Conservation (phyloP, 169 alveolate species). For the Miamiensis avidus region DNA sequence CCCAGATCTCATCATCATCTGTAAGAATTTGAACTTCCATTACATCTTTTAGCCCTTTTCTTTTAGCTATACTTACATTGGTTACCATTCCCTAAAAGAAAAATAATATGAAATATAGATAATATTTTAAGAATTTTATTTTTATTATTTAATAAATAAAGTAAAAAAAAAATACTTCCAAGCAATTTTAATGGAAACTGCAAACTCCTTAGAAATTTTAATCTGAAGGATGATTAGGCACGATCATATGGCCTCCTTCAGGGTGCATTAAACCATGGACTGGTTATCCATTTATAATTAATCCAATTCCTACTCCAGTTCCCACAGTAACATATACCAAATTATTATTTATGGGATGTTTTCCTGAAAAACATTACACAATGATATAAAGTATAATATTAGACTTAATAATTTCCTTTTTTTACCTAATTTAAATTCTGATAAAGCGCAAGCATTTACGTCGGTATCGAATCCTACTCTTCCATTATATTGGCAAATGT, state of each 20-base stretch:
- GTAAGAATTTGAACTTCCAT: slow-evolving; percentile 34
- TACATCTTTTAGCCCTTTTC: slow-evolving; percentile 40
- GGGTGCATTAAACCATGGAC: slow-evolving; percentile 85
- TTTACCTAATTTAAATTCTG: slow-evolving; percentile 58
- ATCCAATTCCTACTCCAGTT: slow-evolving; percentile 82
- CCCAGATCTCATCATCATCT: slow-evolving; percentile 75
- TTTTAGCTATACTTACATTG: slow-evolving; percentile 58
- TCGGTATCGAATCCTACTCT: slow-evolving; percentile 73
- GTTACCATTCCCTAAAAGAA: slow-evolving; percentile 48
- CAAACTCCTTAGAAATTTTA: slow-evolving; percentile 62
- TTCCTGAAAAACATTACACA: slow-evolving; percentile 26
- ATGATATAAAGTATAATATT: too few species aligned
- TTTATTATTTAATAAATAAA: too few species aligned
- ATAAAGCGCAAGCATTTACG: slow-evolving; percentile 72
- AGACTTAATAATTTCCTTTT: not conserved
- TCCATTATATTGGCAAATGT: slow-evolving; percentile 20
- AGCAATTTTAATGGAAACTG: slow-evolving; percentile 58
- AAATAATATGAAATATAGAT: not conserved
- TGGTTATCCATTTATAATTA: slow-evolving; percentile 61
- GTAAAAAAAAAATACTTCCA: slow-evolving; percentile 28
- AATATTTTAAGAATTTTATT: not conserved
- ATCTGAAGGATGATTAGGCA: slow-evolving; percentile 44
- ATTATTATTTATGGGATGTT: slow-evolving; percentile 41
- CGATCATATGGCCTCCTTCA: slow-evolving; percentile 81
- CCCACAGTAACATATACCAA: slow-evolving; percentile 81